phyloP scores from a whole-genome alignment of 1,284 basidiomycete species.

The Cerrena zonata region DNA sequence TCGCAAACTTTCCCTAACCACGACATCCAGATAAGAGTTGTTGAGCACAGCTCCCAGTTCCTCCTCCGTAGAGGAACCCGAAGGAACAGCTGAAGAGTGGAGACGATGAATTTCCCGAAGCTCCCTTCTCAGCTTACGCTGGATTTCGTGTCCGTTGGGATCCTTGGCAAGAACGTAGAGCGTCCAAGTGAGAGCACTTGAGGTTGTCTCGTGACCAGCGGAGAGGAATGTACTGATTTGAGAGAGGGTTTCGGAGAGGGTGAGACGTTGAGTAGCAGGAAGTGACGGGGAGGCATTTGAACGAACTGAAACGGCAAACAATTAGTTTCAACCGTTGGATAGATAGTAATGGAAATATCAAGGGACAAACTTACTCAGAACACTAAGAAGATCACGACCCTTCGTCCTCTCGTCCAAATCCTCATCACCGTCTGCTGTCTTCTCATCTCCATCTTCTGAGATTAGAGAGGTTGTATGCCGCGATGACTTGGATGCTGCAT shows the following conservation, averaged over 20 bases:
- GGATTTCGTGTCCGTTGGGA: background rate
- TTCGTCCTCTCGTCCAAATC: background rate
- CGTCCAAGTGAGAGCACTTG: conserved; percentile 67
- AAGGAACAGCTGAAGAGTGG: conserved; percentile 14
- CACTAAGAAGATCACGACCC: conserved; percentile 44
- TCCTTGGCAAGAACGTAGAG: conserved; percentile 53
- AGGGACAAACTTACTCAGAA: conserved; percentile 41
- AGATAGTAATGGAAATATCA: conserved; percentile 4
- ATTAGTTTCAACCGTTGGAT: background rate
- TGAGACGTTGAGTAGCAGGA: background rate
- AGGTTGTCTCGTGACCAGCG: conserved; percentile 58
- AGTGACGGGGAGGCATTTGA: conserved; percentile 43
- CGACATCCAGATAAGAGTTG: conserved; percentile 51
- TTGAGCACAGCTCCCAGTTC: conserved; percentile 28
- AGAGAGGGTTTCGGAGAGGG: conserved; percentile 50
- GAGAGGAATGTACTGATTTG: conserved; percentile 77
- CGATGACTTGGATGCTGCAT: conserved; percentile 17
- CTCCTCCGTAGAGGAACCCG: conserved; percentile 17
- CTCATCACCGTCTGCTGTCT: background rate
- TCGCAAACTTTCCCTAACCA: conserved; percentile 62
- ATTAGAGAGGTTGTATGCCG: background rate
- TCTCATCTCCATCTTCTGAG: background rate
- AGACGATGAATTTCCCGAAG: background rate
- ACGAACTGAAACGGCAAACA: conserved; percentile 36
- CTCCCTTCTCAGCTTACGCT: background rate